A percentile compares a stretch with the other conserved stretches of the same genome.
Conservation (phyloP, 179 eudicot genomes). For the Amaranthus tricolor region DNA sequence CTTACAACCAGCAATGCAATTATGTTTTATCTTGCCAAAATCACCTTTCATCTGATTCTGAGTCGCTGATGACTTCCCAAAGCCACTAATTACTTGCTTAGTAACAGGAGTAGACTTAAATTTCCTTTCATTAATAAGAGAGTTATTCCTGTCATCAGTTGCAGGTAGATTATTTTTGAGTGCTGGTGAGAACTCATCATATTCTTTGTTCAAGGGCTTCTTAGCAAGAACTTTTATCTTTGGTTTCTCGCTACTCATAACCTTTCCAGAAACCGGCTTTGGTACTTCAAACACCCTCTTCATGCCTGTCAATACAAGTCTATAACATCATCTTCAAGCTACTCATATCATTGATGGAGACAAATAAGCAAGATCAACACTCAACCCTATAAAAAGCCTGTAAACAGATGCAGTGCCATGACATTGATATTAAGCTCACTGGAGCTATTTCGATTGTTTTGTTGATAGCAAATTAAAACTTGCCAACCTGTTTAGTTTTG, state of each 20-base stretch:
- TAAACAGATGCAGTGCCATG: too few species aligned
- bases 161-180: constrained; percentile 18
- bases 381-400: too few species aligned
- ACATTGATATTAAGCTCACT: too few species aligned
- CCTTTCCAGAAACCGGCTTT: constrained; percentile 23
- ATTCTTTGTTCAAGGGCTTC: constrained; percentile 31
- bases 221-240: constrained; percentile 52
- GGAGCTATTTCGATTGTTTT: too few species aligned
- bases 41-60: background rate
- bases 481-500: too few species aligned
- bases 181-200: constrained; percentile 14
- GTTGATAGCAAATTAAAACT: too few species aligned
- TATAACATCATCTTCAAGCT: too few species aligned
- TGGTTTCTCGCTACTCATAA: constrained; percentile 30
- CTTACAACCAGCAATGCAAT: constrained; percentile 30
- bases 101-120: constrained; percentile 22
- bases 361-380: too few species aligned
- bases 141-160: constrained; percentile 1
- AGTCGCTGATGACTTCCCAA: constrained; percentile 16
- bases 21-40: constrained; percentile 19
- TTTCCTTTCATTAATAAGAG: constrained; percentile 14
- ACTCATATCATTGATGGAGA: too few species aligned
- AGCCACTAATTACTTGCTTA: constrained; percentile 30
- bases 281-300: constrained; percentile 11
- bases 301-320: background rate